Conservation (phyloP, 2,329 filamentous ascomycete genomes). For the Colletotrichum shisoi region DNA sequence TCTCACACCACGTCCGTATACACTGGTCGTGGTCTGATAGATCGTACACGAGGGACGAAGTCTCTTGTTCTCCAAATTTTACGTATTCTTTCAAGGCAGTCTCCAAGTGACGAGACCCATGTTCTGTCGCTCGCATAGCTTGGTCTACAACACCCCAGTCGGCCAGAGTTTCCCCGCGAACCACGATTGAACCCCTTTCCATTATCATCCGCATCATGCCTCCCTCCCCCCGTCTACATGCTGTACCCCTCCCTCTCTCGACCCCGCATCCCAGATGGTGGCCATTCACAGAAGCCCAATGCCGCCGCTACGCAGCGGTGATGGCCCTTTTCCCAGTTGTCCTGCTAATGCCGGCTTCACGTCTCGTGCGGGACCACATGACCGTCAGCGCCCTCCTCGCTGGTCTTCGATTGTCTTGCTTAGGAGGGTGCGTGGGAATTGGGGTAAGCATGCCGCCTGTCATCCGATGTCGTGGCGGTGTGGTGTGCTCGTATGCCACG, state of each 20-base stretch:
- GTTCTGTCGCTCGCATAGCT: not conserved
- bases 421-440: not conserved
- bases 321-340: not conserved
- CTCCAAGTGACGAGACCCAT: not conserved
- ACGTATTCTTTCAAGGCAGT: not conserved
- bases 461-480: not conserved
- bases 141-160: slow-evolving; percentile 16
- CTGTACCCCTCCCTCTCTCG: not conserved
- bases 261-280: slow-evolving; percentile 6
- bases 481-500: not conserved
- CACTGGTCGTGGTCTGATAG: not conserved
- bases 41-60: not conserved
- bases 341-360: not conserved
- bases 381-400: not conserved
- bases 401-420: not conserved
- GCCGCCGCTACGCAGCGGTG: slow-evolving; percentile 27
- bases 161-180: slow-evolving; percentile 37
- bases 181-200: slow-evolving; percentile 24
- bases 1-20: not conserved
- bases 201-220: not conserved
- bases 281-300: slow-evolving; percentile 27
- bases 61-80: slow-evolving; percentile 20
- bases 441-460: not conserved
- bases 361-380: not conserved
- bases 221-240: not conserved